Conservation (phyloP, 805 yeast genomes). For the Candida ascalaphidarum region DNA sequence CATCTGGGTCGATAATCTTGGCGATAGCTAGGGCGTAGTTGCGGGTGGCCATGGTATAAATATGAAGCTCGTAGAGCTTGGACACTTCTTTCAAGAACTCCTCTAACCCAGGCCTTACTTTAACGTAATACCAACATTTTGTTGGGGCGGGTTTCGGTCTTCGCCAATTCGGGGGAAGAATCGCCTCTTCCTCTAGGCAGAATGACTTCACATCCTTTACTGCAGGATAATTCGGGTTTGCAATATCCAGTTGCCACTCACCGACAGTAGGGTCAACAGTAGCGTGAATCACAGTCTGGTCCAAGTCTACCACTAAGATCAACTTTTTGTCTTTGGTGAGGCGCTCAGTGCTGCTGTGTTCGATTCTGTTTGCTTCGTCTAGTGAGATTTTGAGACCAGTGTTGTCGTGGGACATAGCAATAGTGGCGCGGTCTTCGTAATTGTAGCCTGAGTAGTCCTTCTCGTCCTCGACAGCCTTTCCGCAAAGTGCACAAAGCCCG, state of each 20-base stretch:
- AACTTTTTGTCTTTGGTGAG: slow-evolving; percentile 57
- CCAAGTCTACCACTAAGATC: slow-evolving; percentile 90
- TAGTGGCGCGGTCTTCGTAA: slow-evolving; percentile 69
- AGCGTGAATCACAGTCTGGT: slow-evolving; percentile 95
- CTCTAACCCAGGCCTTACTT: slow-evolving; percentile 78
- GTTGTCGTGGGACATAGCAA: slow-evolving; percentile 84
- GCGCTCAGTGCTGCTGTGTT: slow-evolving; percentile 52
- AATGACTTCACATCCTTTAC: slow-evolving; percentile 77
- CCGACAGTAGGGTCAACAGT: slow-evolving; percentile 97
- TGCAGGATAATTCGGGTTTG: slow-evolving; percentile 77
- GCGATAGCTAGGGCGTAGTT: slow-evolving; percentile 89
- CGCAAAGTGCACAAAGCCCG: slow-evolving; percentile 91
- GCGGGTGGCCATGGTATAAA: slow-evolving; percentile 97
- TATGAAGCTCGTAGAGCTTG: slow-evolving; percentile 76
- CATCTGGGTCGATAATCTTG: slow-evolving; percentile 83
- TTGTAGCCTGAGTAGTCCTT: slow-evolving; percentile 67
- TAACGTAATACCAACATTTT: slow-evolving; percentile 85
- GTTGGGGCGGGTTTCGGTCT: slow-evolving; percentile 55
- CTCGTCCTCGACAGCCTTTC: slow-evolving; percentile 61
- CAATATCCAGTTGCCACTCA: slow-evolving; percentile 86
- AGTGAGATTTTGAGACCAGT: slow-evolving; percentile 75
- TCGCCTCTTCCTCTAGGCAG: slow-evolving; percentile 66
- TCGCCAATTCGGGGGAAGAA: slow-evolving; percentile 46
- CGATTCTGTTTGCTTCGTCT: slow-evolving; percentile 81
- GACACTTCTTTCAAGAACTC: slow-evolving; percentile 62